Evolutionary conservation across 305 asterid species (phyloP).

Genomic region (Solanum hybrid): DNA sequence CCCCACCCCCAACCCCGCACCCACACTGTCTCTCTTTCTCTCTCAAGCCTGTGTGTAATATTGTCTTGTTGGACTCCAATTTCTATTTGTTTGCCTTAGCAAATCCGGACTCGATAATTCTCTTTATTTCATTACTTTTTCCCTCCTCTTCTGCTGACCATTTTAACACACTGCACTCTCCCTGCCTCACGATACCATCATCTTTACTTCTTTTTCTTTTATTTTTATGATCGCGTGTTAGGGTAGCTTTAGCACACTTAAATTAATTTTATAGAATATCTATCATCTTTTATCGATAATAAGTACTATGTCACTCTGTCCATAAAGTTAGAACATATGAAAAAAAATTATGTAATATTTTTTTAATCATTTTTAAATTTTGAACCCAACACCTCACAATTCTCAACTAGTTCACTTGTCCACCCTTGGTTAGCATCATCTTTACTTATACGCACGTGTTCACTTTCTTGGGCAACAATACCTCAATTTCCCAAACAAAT

Average conservation of each 20-base stretch:
- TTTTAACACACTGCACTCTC: not conserved
- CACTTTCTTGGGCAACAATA: not conserved
- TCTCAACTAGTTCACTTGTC: not conserved
- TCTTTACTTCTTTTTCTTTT: no score
- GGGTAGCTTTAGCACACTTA: fast-evolving
- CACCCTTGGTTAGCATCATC: not conserved
- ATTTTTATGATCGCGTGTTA: no score
- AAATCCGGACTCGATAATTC: slow-evolving; percentile 11
- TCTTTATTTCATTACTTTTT: not conserved
- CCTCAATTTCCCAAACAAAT: not conserved
- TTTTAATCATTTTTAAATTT: no score
- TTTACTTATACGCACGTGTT: not conserved
- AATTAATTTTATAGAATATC: no score
- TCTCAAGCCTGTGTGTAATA: slow-evolving; percentile 10
- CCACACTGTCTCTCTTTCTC: not conserved
- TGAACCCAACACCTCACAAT: not conserved
- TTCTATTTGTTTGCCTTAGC: slow-evolving; percentile 19
- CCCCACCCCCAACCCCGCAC: slow-evolving; percentile 8
- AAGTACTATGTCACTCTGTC: fast-evolving
- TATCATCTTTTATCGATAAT: no score
- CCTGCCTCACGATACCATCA: not conserved
- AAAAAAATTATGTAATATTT: no score
- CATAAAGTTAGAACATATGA: not conserved
- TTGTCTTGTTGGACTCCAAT: slow-evolving; percentile 35
- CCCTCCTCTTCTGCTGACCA: not conserved